Base-by-base conservation (phyloP, 176 grass and related monocot species). In the Otatea glauca region DNA sequence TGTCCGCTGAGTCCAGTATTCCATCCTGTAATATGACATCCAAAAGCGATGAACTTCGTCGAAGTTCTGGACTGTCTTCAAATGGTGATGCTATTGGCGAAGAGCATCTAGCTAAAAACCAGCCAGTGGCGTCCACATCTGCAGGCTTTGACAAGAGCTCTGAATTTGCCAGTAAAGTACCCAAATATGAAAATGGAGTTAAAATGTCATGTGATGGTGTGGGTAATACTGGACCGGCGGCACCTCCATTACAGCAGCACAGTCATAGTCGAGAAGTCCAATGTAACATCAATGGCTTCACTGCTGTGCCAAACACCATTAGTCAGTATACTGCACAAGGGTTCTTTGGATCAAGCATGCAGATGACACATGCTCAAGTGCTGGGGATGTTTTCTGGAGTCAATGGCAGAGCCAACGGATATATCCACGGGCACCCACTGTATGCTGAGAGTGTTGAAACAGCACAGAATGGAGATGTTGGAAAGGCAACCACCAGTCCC, bases 291-390 rank as follows among this genome's bases (percentile, higher is more conserved):
- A 86, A 88, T 43, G 90, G 90, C 61, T 82, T 88, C 20, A 74
- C 47, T 66, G 56, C 67, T 41, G 24, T 27, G 35, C 32, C 74
- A 43, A 86, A 68, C 23, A 65, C n/a, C 41, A 68, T 77, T 18
- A 76, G 47, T 73, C 86, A 88, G 56, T 86, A 21, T 53, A 14
- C 39, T 23, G 76, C 48, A 42, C 86, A 88, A 71, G 74, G 73
- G 44, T 68, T 92, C 64, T 88, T 92, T 66, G 86, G 82, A 45
- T 20, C 81, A 60, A 79, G 79, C 35, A 81, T 85, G 83, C 86
- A 78, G 11, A 73, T 88, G 90, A 92, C 86, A 27, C 86, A 88
- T 44, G 86, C 81, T 16, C 78, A 91, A 86, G 78, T 88, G 4
- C 77, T 86, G 4, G 86, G 82, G 17, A 83, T 88, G 86, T 85